phyloP scores from a whole-genome alignment of 306 rosid genomes.

The Adenanthera pavonina region DNA sequence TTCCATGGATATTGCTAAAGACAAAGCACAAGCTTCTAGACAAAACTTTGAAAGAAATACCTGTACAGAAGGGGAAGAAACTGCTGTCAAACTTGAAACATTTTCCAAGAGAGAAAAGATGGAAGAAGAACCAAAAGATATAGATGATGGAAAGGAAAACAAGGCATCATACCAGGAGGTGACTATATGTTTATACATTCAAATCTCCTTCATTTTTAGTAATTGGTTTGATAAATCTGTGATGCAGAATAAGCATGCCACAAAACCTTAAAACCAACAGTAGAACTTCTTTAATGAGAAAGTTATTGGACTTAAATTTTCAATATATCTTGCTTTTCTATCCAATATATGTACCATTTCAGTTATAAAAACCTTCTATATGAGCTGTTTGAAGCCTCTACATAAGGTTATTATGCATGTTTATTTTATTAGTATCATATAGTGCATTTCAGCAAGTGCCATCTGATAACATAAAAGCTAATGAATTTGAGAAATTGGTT shows the following conservation, averaged over 20 bases:
- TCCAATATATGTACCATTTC: not conserved
- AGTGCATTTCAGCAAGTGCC: not conserved
- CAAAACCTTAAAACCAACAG: not conserved
- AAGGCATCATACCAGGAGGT: slow-evolving; percentile 41
- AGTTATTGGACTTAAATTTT: not conserved
- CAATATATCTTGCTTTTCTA: not conserved
- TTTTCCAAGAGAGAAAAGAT: slow-evolving; percentile 27
- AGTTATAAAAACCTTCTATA: not conserved
- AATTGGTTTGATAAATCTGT: not conserved
- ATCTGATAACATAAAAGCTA: not conserved
- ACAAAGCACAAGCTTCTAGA: slow-evolving; percentile 24
- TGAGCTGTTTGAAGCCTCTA: not conserved
- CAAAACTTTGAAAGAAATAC: not conserved
- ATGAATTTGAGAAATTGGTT: not conserved
- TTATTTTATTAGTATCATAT: not conserved
- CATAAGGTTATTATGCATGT: slow-evolving; percentile 21
- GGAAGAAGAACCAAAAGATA: slow-evolving; percentile 29
- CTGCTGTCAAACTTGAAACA: slow-evolving; percentile 29
- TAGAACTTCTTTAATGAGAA: not conserved
- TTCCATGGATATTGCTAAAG: slow-evolving; percentile 17
- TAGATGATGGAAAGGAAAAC: slow-evolving; percentile 21
- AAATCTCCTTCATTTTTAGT: not conserved
- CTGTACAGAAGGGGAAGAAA: slow-evolving; percentile 33
- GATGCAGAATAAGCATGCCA: not conserved
- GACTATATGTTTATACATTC: not conserved